Conservation (phyloP, 495 filamentous ascomycete genomes). For the Daldinia vernicosa region DNA sequence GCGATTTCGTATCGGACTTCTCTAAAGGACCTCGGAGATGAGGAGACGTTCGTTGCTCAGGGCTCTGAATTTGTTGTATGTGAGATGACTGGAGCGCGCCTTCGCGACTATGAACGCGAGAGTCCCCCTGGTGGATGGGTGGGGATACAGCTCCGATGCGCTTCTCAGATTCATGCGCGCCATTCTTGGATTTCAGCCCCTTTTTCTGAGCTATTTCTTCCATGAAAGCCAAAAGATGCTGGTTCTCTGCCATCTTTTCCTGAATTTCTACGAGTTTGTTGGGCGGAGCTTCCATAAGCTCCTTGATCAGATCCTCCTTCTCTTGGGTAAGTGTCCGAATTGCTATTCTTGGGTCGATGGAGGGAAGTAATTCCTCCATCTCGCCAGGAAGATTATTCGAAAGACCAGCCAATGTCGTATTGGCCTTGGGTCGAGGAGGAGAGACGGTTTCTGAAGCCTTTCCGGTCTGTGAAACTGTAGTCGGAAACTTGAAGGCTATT, state of each 20-base stretch:
- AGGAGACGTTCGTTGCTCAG: neutral
- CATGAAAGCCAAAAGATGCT: neutral
- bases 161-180: neutral
- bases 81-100: neutral
- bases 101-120: neutral
- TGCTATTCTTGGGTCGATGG: neutral
- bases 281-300: neutral
- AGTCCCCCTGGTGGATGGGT: neutral
- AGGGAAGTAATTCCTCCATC: neutral
- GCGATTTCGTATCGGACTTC: neutral
- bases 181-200: neutral
- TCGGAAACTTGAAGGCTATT: neutral
- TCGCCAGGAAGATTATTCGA: neutral
- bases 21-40: constrained; percentile 1
- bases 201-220: neutral
- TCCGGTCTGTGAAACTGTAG: neutral
- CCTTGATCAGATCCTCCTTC: neutral
- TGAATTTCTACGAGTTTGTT: neutral
- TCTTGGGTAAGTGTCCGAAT: neutral
- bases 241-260: neutral
- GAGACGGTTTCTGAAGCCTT: neutral
- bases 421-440: neutral
- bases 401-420: neutral
- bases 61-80: neutral
- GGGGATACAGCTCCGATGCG: neutral